Conservation (phyloP, 225 moss, liverwort and hornwort species). For the Thuidium tamariscinum region DNA sequence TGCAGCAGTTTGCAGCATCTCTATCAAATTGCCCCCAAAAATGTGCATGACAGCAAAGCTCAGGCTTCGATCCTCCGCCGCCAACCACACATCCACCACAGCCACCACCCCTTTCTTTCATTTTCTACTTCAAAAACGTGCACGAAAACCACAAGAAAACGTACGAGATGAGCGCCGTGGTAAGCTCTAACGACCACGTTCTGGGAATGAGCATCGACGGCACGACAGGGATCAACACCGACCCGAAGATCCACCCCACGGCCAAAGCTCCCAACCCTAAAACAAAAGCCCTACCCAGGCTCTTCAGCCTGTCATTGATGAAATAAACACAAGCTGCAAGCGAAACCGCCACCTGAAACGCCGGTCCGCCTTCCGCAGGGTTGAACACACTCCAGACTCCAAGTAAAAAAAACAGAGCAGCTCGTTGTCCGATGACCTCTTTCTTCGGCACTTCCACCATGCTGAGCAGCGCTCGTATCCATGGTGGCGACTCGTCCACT, state of each 20-base stretch:
- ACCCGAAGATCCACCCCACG: slow-evolving; percentile 77
- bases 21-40: slow-evolving; percentile 28
- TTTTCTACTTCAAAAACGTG: slow-evolving; percentile 72
- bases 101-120: background rate
- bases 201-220: slow-evolving; percentile 60
- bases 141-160: slow-evolving; percentile 72
- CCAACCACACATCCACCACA: background rate
- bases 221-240: slow-evolving; percentile 62
- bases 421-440: slow-evolving; percentile 57
- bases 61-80: background rate
- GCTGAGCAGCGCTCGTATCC: slow-evolving; percentile 48
- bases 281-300: slow-evolving; percentile 51
- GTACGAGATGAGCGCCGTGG: slow-evolving; percentile 74
- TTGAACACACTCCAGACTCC: slow-evolving; percentile 92
- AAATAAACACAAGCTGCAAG: slow-evolving; percentile 83
- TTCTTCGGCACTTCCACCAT: slow-evolving; percentile 69
- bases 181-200: slow-evolving; percentile 73
- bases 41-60: slow-evolving; percentile 36
- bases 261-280: slow-evolving; percentile 41
- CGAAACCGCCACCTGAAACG: slow-evolving; percentile 96
- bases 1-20: background rate
- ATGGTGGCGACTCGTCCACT: slow-evolving; percentile 71
- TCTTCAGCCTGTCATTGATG: slow-evolving; percentile 72
- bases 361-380: slow-evolving; percentile 82
- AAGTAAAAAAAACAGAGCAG: slow-evolving; percentile 61